Evolutionary conservation across 768 basidiomycete species (phyloP).

Genomic region (Russula brevipes): DNA sequence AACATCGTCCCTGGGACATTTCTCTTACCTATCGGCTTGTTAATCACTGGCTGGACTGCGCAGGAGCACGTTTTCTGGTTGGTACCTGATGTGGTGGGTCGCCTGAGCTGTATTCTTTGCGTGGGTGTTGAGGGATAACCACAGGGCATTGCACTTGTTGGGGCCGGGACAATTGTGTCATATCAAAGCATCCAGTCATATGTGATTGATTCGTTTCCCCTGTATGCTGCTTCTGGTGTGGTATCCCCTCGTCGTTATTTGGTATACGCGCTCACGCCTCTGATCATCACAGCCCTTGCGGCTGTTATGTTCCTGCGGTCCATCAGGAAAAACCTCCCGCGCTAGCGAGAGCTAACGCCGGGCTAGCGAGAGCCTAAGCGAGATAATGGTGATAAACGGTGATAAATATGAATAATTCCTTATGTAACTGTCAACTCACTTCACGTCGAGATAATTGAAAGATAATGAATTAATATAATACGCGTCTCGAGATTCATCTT

Average conservation of each 20-base stretch:
- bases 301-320: constrained; percentile 59
- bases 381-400: no score
- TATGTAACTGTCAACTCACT: no score
- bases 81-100: constrained; percentile 53
- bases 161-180: constrained; percentile 51
- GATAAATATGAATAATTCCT: no score
- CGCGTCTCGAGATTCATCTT: no score
- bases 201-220: constrained; percentile 59
- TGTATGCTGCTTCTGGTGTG: constrained; percentile 63
- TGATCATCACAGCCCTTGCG: constrained; percentile 47
- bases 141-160: constrained; percentile 54
- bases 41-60: constrained; percentile 69
- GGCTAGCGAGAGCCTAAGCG: no score
- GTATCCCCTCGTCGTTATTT: not conserved
- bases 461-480: no score
- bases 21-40: constrained; percentile 58
- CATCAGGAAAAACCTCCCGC: no score
- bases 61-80: constrained; percentile 61
- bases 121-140: constrained; percentile 12
- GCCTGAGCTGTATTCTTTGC: not conserved
- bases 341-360: no score
- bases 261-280: constrained; percentile 11
- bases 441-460: no score
- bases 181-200: constrained; percentile 66
- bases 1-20: constrained; percentile 55